Conservation (phyloP, 805 yeast genomes). For the Middelhovenomyces tepae region DNA sequence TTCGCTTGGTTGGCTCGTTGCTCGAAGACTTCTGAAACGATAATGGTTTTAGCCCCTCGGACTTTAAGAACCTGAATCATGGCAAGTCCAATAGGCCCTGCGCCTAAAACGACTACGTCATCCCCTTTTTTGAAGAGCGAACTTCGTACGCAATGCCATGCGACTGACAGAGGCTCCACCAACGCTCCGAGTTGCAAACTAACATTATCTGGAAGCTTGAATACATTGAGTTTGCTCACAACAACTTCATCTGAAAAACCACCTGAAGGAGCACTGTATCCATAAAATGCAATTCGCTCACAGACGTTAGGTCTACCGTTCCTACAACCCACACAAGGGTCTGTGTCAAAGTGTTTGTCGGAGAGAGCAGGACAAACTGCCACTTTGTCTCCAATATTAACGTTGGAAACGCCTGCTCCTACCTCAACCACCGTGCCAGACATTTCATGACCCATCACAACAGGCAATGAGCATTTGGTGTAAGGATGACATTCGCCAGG, state of each 20-base stretch:
- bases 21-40: slow-evolving; percentile 43
- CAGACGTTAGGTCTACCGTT: slow-evolving; percentile 84
- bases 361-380: slow-evolving; percentile 83
- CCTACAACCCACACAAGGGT: slow-evolving; percentile 64
- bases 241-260: slow-evolving; percentile 65
- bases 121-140: slow-evolving; percentile 55
- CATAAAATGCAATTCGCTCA: slow-evolving; percentile 56
- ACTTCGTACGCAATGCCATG: slow-evolving; percentile 62
- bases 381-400: slow-evolving; percentile 66
- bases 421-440: slow-evolving; percentile 61
- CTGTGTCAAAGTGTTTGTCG: slow-evolving; percentile 68
- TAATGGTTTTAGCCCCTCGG: slow-evolving; percentile 34
- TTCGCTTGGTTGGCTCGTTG: slow-evolving; percentile 34
- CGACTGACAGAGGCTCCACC: slow-evolving; percentile 78
- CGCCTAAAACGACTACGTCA: slow-evolving; percentile 63
- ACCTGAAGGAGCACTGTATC: slow-evolving; percentile 66
- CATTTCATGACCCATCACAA: slow-evolving; percentile 79
- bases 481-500: slow-evolving; percentile 25
- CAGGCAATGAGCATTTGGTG: slow-evolving; percentile 34
- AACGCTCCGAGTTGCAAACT: slow-evolving; percentile 71
- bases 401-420: slow-evolving; percentile 51
- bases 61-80: slow-evolving; percentile 44
- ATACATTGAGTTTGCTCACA: too few species aligned
- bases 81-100: slow-evolving; percentile 78
- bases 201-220: slow-evolving; percentile 57